These are phyloP conservation scores for Pseudogymnoascus sp. DNA, from an alignment of 2,329 filamentous ascomycete species.

Conservation along the genomic window DNA sequence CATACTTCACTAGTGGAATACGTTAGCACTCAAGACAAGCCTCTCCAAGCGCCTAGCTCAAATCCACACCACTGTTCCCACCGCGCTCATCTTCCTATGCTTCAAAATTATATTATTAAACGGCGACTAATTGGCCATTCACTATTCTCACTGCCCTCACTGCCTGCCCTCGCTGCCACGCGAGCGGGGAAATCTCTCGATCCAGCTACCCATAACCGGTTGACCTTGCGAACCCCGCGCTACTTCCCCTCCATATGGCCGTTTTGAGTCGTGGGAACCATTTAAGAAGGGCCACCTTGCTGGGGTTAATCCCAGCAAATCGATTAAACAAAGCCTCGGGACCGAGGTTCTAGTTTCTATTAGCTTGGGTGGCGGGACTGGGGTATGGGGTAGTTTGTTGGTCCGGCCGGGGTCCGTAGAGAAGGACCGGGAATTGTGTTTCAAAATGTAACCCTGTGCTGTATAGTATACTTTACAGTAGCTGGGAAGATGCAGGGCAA, in stretches of 20 bases:
- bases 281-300: not conserved
- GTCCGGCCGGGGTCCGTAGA: not conserved
- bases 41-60: not conserved
- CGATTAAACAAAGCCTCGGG: not conserved
- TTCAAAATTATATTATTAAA: not conserved
- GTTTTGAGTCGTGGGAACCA: not conserved
- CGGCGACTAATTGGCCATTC: not conserved
- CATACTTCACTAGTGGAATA: not conserved
- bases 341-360: not conserved
- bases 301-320: not conserved
- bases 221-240: slow-evolving; percentile 5
- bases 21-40: not conserved
- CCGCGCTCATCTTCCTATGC: not conserved
- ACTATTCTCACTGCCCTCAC: not conserved
- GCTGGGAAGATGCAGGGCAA: not conserved
- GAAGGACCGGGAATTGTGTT: not conserved
- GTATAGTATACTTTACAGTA: too few relatives aligned
- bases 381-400: not conserved
- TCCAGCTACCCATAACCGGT: not conserved
- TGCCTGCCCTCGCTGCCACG: not conserved
- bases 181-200: not conserved
- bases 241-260: not conserved
- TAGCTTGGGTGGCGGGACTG: not conserved
- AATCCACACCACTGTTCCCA: not conserved
- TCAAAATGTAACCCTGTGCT: not conserved